Base-by-base conservation (phyloP, 495 filamentous ascomycete species). In the Lineolata rhizophorae region DNA sequence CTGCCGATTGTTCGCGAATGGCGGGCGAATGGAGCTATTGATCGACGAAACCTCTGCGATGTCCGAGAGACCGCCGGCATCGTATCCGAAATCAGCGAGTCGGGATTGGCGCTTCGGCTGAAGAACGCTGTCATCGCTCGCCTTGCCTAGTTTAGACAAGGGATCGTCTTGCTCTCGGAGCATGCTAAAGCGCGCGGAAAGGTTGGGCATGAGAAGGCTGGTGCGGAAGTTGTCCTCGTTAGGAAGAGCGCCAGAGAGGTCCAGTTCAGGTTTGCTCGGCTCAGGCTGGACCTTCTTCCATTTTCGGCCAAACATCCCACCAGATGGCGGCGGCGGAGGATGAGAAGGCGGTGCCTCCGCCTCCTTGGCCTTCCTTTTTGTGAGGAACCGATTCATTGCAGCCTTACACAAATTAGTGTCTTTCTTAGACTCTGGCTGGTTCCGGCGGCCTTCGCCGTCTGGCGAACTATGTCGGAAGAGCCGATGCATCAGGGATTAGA, bases 151-250 rank as follows among this genome's bases (percentile, higher is more conserved):
- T 47, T 75, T 76, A 0, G 79, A 81, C 30, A 57, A 70, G 3
- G 83, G 83, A 43, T 94, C 83, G 44, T 92, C 83, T 47, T 92
- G 84, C 49, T 92, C 83, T 43, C 80, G 57, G 12, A 99, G 52
- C 77, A 99, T 95, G 39, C 85, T 94, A 50, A 99, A 99, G 2
- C 87, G 68, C 12, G 87, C 80, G 0, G 85, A 92, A 2, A 99
- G 60, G 30, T 84, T 87, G 4, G 82, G 78, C 87, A 99, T 92
- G 16, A 99, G 53, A 28, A 95, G 52, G 56, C 90, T 95, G 4
- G 87, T 99, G n/a, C 87, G 74, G 43, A 99, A 95, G 52, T 94
- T 67, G 48, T 95, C 83, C 12, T 58, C 67, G 0, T 83, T 62
- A 2, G 87, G 87, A 3, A 99, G 57, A 3, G 69, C 85, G 14